Conservation (phyloP, 768 basidiomycete genomes). For the Tremella mesenterica region DNA sequence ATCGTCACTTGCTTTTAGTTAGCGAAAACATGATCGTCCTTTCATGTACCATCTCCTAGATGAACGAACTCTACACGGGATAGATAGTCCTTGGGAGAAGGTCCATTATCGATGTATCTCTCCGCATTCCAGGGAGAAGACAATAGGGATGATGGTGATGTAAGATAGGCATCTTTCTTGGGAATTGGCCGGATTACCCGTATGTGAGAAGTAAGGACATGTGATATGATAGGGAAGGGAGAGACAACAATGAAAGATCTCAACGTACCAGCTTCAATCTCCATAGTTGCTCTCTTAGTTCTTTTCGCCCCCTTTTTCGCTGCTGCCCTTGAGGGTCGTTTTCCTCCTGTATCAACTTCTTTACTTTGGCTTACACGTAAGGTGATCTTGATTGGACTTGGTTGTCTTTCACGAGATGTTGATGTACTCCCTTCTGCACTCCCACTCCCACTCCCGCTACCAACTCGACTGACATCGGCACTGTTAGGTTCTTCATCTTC, state of each 20-base stretch:
- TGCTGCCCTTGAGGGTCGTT: slow-evolving; percentile 9
- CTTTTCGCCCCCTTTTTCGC: slow-evolving; percentile 30
- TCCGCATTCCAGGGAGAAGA: no score
- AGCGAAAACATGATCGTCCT: not conserved
- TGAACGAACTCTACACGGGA: no score
- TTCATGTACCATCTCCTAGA: no score
- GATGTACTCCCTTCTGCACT: slow-evolving; percentile 1
- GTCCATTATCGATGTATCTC: no score
- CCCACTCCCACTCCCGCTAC: slow-evolving; percentile 7
- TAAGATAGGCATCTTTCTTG: no score
- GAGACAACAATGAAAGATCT: no score
- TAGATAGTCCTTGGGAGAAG: no score
- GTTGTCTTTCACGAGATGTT: not conserved
- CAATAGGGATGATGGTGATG: not conserved
- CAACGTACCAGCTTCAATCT: slow-evolving; percentile 18
- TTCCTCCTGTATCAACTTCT: no score
- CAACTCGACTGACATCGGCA: slow-evolving; percentile 4
- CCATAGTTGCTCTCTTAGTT: slow-evolving; percentile 21
- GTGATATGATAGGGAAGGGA: no score
- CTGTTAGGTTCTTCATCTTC: slow-evolving; percentile 4
- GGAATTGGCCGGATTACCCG: no score
- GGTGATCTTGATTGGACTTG: not conserved
- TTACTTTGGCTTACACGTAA: not conserved
- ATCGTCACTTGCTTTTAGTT: slow-evolving; percentile 2
- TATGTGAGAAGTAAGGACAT: no score